phyloP scores from a whole-genome alignment of 78 protist genomes.

The Dictyostelium discoideum region DNA sequence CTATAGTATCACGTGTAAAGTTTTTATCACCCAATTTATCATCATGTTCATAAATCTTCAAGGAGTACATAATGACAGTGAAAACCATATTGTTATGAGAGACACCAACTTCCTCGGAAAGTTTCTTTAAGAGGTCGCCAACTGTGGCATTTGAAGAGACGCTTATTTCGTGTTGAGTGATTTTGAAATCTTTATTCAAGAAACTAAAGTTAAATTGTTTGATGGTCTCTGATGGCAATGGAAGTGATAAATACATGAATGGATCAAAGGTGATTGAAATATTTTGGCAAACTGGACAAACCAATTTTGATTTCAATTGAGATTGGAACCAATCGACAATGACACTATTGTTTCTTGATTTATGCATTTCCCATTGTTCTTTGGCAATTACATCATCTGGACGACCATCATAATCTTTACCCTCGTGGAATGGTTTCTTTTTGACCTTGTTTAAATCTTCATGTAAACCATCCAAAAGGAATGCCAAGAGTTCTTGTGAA shows the following conservation, averaged over 20 bases:
- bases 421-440: slow-evolving; percentile 82
- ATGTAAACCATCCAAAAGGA: slow-evolving; percentile 90
- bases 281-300: slow-evolving; percentile 77
- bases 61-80: not conserved
- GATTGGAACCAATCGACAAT: slow-evolving; percentile 88
- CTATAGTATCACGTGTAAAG: not conserved
- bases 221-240: slow-evolving; percentile 77
- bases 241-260: slow-evolving; percentile 90
- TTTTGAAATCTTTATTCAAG: not conserved
- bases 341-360: slow-evolving; percentile 80
- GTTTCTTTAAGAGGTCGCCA: not conserved
- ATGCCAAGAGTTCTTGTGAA: slow-evolving; percentile 86
- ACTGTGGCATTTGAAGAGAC: not conserved
- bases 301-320: slow-evolving; percentile 68
- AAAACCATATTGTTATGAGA: not conserved
- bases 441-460: slow-evolving; percentile 94
- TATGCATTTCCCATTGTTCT: slow-evolving; percentile 86
- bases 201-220: not conserved
- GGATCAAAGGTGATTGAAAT: slow-evolving; percentile 92
- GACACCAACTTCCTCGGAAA: not conserved
- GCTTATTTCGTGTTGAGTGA: not conserved
- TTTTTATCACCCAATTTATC: not conserved
- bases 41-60: not conserved
- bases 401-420: slow-evolving; percentile 49
- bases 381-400: slow-evolving; percentile 75